phyloP scores from a whole-genome alignment of 768 basidiomycete species.

The Guyanaporus albipodus region DNA sequence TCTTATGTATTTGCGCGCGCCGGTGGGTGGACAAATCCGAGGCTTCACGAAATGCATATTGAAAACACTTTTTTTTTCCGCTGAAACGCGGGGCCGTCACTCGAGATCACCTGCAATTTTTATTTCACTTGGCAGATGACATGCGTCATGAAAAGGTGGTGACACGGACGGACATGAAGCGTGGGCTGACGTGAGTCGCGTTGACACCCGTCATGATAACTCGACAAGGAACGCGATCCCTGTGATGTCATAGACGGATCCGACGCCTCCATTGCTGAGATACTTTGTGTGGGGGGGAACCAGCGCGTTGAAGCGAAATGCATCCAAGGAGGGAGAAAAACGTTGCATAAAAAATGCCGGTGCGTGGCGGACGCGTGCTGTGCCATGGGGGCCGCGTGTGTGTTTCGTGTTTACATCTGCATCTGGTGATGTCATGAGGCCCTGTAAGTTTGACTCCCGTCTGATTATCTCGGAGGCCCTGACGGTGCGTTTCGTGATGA shows the following conservation, averaged over 20 bases:
- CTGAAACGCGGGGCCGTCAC: too few species aligned
- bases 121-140: not conserved
- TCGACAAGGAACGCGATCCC: not conserved
- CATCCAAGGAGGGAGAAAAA: conserved; percentile 1
- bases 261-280: conserved; percentile 4
- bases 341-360: conserved; percentile 5
- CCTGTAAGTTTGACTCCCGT: conserved; percentile 4
- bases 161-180: conserved; percentile 13
- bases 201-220: not conserved
- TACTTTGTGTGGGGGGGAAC: not conserved
- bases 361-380: conserved; percentile 27
- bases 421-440: conserved; percentile 18
- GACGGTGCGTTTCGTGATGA: conserved; percentile 11
- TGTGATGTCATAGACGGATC: conserved; percentile 5
- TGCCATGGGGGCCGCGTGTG: conserved; percentile 27
- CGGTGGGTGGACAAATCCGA: conserved; percentile 9
- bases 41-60: conserved; percentile 5
- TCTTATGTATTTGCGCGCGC: conserved; percentile 9
- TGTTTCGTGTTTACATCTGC: conserved; percentile 10
- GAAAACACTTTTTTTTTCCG: not conserved
- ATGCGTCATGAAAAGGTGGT: not conserved
- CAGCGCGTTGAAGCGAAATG: not conserved
- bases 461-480: conserved; percentile 16
- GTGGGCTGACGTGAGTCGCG: conserved; percentile 2
- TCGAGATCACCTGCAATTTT: not conserved